Conservation (phyloP, 306 rosid species). For the Vicia faba region DNA sequence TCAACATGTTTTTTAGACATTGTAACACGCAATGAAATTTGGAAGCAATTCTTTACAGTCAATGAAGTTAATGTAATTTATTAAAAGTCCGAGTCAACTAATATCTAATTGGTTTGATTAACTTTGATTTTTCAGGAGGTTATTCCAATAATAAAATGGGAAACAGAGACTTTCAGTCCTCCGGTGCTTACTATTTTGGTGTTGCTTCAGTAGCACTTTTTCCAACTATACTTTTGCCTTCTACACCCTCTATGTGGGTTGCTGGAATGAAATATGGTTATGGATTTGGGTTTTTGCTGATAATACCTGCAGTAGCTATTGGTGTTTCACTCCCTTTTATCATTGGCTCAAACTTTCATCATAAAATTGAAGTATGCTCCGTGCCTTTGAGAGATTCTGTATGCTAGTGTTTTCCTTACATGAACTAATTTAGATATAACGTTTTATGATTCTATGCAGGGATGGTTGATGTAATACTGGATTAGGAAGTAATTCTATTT, state of each 20-base stretch:
- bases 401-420: background rate
- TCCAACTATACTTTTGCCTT: conserved; percentile 77
- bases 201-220: conserved; percentile 81
- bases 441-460: conserved; percentile 52
- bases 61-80: background rate
- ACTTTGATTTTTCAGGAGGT: conserved; percentile 60
- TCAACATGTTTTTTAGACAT: background rate
- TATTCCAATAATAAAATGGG: conserved; percentile 88
- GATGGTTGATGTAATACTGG: no score
- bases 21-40: background rate
- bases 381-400: conserved; percentile 23
- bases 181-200: conserved; percentile 73
- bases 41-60: background rate
- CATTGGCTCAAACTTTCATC: conserved; percentile 74
- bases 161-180: conserved; percentile 66
- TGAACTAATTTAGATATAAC: conserved; percentile 3
- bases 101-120: conserved; percentile 18
- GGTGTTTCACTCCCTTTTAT: conserved; percentile 95
- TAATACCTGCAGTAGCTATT: conserved; percentile 66
- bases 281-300: conserved; percentile 86
- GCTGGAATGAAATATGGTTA: conserved; percentile 98
- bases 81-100: background rate
- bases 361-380: conserved; percentile 68
- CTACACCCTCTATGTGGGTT: conserved; percentile 98
- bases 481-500: no score